These are phyloP conservation scores for Quercus phellos DNA, from an alignment of 331 rosid genomes.

Conservation along the genomic window DNA sequence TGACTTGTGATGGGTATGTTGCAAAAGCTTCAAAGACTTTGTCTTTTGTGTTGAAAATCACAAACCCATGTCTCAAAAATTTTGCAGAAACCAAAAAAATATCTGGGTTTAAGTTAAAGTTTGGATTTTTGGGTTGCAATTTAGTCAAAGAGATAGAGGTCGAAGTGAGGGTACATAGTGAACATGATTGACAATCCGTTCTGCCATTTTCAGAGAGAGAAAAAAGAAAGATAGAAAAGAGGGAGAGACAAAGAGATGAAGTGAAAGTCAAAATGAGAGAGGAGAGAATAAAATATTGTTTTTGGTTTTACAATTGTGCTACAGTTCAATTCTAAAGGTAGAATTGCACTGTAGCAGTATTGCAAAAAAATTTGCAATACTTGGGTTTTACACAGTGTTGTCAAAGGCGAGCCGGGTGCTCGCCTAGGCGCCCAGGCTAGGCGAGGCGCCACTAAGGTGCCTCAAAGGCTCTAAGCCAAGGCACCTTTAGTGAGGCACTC, in stretches of 20 bases:
- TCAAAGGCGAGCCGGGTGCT: too few species aligned
- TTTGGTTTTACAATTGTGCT: too few species aligned
- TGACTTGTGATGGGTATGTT: conserved; percentile 8
- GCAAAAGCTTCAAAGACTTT: background rate
- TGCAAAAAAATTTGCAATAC: too few species aligned
- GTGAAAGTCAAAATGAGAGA: too few species aligned
- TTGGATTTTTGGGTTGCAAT: conserved; percentile 20
- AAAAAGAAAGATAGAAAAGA: conserved; percentile 4
- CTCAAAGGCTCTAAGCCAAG: too few species aligned
- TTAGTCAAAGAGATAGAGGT: conserved; percentile 20
- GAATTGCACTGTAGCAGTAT: too few species aligned
- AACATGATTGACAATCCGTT: conserved; percentile 31
- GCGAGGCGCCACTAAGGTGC: too few species aligned
- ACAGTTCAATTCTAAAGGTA: too few species aligned
- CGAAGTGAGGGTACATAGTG: conserved; percentile 21
- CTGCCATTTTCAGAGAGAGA: conserved; percentile 47
- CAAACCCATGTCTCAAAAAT: conserved; percentile 12
- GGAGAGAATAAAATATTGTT: too few species aligned
- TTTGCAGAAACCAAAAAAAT: background rate
- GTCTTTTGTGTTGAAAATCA: conserved; percentile 5
- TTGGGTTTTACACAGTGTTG: too few species aligned
- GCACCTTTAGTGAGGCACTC: too few species aligned
- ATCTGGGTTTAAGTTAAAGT: conserved; percentile 15
- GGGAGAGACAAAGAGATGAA: background rate
- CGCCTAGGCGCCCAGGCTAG: too few species aligned